These are phyloP conservation scores for Sugiyamaella americana DNA, from an alignment of 805 yeast species.

Conservation along the genomic window DNA sequence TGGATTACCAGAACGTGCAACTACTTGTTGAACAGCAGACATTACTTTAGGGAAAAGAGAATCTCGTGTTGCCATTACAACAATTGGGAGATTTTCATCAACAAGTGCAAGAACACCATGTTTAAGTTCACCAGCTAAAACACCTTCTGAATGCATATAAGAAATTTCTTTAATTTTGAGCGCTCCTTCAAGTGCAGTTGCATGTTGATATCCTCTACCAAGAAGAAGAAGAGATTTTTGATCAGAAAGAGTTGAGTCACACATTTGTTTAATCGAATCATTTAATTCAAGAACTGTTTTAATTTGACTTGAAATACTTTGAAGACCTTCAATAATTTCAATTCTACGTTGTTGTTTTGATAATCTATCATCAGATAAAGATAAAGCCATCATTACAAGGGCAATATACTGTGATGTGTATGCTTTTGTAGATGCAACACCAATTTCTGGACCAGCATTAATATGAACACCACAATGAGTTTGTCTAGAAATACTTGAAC, in stretches of 20 bases:
- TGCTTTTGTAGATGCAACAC: constrained; percentile 98
- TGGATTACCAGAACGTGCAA: constrained; percentile 96
- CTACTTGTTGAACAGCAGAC: constrained; percentile 93
- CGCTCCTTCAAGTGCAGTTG: constrained; percentile 98
- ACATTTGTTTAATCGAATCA: constrained; percentile 65
- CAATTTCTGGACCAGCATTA: constrained; percentile 99
- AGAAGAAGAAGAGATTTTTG: constrained; percentile 84
- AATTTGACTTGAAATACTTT: constrained; percentile 80
- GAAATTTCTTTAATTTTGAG: constrained; percentile 96
- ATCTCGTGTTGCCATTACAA: constrained; percentile 94
- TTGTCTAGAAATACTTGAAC: constrained; percentile 92
- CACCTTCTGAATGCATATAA: constrained; percentile 99
- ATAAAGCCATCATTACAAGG: constrained; percentile 90
- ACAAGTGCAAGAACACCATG: constrained; percentile 97
- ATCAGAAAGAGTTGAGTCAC: constrained; percentile 63
- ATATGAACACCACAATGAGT: constrained; percentile 99
- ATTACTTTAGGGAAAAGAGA: constrained; percentile 92
- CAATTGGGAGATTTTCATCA: constrained; percentile 87
- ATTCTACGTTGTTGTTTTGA: constrained; percentile 69
- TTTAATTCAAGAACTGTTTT: constrained; percentile 68
- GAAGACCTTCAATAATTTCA: constrained; percentile 82
- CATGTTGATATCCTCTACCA: constrained; percentile 97
- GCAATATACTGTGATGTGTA: constrained; percentile 98
- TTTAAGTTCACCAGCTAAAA: constrained; percentile 96
- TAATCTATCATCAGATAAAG: constrained; percentile 86